Base-by-base conservation (phyloP, 2,329 filamentous ascomycete genomes). In the Fusarium austroafricanum region DNA sequence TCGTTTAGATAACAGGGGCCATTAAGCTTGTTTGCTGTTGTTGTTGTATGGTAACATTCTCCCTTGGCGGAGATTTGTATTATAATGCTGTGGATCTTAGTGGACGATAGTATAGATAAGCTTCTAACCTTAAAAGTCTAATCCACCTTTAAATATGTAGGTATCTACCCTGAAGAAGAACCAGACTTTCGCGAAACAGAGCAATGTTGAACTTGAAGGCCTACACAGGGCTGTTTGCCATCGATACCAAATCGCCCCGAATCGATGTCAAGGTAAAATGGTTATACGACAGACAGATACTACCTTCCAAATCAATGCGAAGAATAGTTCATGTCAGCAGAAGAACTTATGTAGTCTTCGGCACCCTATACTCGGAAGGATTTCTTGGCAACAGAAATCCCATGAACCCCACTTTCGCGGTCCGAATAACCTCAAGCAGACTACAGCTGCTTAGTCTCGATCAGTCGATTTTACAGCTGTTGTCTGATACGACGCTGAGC, bases 271-370 rank as follows among this genome's bases (percentile, higher is more conserved):
- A 46, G 7, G 4, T 4, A 33, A 21, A 11, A 2, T 5, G 12
- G 26, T 47, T n/a, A 12, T 46, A 39, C 44, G 15, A 35, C 26
- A 26, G 21, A 6, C 0, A 20, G 17, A 35, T 53, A 35, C 50
- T 35, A 53, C 50, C 50, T 53, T 53, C 50, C 44, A 28, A 17
- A 33, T 53, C 35, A 17, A 35, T 6, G 35, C 39, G 15, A 35
- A 20, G 14, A 2, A 20, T 28, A 26, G 1, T 2, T 35, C 17
- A 45, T 53, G 10, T 46, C 28, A 53, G 50, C 39, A 26, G n/a
- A 53, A 46, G 50, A 28, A 53, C 50, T 53, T 53, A n/a, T 53
- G 50, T 10, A 46, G 50, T 26, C 35, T 20, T 46, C 28, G 50
- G n/a, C n/a, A n/a, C n/a, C 12, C 6, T 8, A 33, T 45, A 6